These are phyloP conservation scores for Claviceps capensis DNA, from an alignment of 2,329 filamentous ascomycete species.

Conservation along the genomic window DNA sequence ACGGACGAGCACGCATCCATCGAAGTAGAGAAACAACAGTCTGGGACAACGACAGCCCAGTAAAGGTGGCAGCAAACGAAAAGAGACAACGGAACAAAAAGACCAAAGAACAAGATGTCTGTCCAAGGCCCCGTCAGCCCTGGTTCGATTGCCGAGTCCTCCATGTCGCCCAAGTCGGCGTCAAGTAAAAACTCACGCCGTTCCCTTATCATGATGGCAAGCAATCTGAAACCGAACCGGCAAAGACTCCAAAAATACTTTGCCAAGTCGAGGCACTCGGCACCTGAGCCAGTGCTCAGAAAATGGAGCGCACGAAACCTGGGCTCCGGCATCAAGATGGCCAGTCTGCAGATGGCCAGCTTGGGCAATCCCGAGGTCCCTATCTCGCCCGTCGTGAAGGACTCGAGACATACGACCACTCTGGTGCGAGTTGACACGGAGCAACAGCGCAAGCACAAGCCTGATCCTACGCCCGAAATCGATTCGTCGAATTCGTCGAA, in stretches of 20 bases:
- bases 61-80: neutral
- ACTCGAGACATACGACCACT: neutral
- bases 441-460: neutral
- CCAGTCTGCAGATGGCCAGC: conserved; percentile 6
- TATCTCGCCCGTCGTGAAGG: neutral
- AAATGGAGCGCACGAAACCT: conserved; percentile 13
- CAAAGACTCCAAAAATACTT: conserved; percentile 19
- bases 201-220: conserved; percentile 8
- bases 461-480: neutral
- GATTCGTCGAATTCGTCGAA: neutral
- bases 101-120: neutral
- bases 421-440: neutral
- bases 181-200: neutral
- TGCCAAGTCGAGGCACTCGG: conserved; percentile 14
- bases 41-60: neutral
- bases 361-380: conserved; percentile 3
- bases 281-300: conserved; percentile 14
- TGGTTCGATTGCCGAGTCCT: neutral
- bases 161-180: conserved; percentile 1
- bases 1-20: neutral
- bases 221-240: conserved; percentile 14
- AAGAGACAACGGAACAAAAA: neutral
- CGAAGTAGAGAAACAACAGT: neutral
- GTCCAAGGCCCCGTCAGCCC: neutral
- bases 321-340: conserved; percentile 3